Conservation (phyloP, 2,329 filamentous ascomycete species). For the Penicillium paneum region DNA sequence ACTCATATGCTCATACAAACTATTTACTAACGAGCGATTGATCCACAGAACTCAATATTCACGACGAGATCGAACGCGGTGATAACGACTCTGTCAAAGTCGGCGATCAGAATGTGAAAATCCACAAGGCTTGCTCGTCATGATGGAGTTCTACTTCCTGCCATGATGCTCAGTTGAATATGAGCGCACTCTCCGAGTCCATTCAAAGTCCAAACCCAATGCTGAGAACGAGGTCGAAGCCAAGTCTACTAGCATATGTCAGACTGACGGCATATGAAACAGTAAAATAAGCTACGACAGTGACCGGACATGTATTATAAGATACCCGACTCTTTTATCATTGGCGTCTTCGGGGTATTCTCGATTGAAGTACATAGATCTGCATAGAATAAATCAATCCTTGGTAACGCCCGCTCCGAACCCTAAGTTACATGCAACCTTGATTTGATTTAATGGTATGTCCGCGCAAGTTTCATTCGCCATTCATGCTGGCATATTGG, state of each 20-base stretch:
- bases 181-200: constrained; percentile 1
- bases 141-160: constrained; percentile 2
- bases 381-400: constrained; percentile 28
- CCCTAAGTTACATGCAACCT: constrained; percentile 24
- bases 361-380: constrained; percentile 25
- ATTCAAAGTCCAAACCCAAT: neutral
- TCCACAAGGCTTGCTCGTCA: constrained; percentile 43
- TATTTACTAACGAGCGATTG: constrained; percentile 8
- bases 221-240: neutral
- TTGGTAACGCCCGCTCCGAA: constrained; percentile 36
- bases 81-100: constrained; percentile 89
- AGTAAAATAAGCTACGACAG: neutral
- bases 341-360: constrained; percentile 36
- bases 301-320: constrained; percentile 35
- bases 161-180: neutral
- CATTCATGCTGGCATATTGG: constrained; percentile 80
- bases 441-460: constrained; percentile 24
- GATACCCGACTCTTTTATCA: constrained; percentile 37
- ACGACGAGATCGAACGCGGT: constrained; percentile 84
- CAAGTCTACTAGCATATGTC: neutral
- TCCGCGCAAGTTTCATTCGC: constrained; percentile 57
- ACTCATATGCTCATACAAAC: too few species aligned
- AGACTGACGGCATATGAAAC: neutral
- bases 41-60: constrained; percentile 73
- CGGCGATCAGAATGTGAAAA: constrained; percentile 40